Conservation (phyloP, 305 asterid genomes). For the Salvia sclarea region DNA sequence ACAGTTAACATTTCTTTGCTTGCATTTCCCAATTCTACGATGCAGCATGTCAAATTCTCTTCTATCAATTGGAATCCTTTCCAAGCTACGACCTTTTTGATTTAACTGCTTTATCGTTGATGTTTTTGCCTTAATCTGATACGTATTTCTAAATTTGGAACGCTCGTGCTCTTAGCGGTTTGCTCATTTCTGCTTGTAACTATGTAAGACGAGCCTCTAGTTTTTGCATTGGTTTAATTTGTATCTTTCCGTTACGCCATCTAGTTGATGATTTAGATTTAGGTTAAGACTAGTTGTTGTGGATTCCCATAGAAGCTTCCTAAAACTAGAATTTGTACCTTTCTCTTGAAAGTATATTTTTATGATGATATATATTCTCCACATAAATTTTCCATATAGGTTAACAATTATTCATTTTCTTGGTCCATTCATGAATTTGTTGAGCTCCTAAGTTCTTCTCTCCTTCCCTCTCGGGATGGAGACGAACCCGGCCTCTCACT, state of each 20-base stretch:
- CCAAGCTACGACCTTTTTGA: neutral
- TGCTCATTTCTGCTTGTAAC: conserved; percentile 23
- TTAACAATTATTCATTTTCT: neutral
- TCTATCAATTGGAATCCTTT: neutral
- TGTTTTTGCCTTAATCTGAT: conserved; percentile 11
- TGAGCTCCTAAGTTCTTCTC: neutral
- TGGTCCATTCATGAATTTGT: neutral
- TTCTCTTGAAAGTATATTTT: conserved; percentile 10
- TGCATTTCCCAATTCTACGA: neutral
- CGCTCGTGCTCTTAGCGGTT: neutral
- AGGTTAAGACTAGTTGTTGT: conserved; percentile 18
- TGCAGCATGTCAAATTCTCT: conserved; percentile 1
- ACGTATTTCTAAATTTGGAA: too few species aligned
- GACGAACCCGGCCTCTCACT: neutral
- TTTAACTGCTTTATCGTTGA: conserved; percentile 16
- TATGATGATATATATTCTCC: neutral
- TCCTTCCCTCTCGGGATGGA: neutral
- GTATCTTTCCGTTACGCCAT: conserved; percentile 4
- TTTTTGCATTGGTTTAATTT: conserved; percentile 1
- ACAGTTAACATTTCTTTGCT: conserved; percentile 26
- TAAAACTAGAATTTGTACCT: neutral
- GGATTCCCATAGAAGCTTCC: conserved; percentile 11
- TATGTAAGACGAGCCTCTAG: conserved; percentile 20
- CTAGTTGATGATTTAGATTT: neutral
- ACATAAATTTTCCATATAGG: neutral